These are phyloP conservation scores for Saussurea involucrata DNA, from an alignment of 129 eudicot genomes.

Conservation along the genomic window DNA sequence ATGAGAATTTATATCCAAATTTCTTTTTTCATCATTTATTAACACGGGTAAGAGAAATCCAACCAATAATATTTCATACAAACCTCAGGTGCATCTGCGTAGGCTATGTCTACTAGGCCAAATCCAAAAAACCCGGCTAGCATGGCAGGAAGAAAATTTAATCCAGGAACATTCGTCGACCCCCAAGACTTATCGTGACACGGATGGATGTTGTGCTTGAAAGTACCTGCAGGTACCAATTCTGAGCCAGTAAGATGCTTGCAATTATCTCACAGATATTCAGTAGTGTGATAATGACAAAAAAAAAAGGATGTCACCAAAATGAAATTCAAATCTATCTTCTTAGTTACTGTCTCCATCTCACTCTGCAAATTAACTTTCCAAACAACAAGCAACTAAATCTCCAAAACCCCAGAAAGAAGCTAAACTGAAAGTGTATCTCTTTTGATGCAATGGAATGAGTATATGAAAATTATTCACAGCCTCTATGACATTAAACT, in stretches of 20 bases:
- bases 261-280: neutral
- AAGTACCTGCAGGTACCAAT: conserved; percentile 42
- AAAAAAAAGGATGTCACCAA: neutral
- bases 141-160: conserved; percentile 34
- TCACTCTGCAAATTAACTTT: neutral
- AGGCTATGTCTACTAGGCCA: conserved; percentile 45
- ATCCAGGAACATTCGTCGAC: conserved; percentile 14
- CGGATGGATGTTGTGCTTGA: conserved; percentile 12
- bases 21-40: neutral
- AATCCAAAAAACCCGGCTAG: conserved; percentile 62
- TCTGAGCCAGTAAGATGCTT: neutral
- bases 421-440: neutral
- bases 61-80: neutral
- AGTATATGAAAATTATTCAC: neutral
- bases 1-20: conserved; percentile 3
- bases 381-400: neutral
- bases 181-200: conserved; percentile 30
- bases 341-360: neutral
- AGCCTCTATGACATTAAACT: neutral
- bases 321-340: neutral
- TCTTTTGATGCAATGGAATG: too few species aligned
- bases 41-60: neutral
- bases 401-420: neutral
- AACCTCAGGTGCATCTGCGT: conserved; percentile 79
- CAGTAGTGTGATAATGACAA: too few species aligned